Evolutionary conservation across 176 grass and related monocot species (phyloP).

Genomic region (Musa troglodytarum): DNA sequence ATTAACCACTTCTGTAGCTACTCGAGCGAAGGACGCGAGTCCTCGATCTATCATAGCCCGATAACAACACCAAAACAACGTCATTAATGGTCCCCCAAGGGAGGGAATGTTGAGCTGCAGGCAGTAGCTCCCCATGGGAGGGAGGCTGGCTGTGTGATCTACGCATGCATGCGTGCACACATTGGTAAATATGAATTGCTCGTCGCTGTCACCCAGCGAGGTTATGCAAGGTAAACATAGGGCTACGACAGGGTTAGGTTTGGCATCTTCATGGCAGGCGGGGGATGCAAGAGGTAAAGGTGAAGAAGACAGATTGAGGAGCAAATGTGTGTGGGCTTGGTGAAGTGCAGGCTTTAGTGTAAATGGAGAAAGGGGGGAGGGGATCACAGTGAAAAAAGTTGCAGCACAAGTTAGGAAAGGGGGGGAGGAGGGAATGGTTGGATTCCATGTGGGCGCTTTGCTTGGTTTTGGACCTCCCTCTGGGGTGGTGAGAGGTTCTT

Average conservation of each 20-base stretch:
- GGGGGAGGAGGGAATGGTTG: conserved; percentile 13
- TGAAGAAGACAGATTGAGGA: conserved; percentile 18
- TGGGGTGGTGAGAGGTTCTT: conserved; percentile 11
- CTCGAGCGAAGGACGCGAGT: background rate
- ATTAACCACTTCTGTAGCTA: too few species aligned
- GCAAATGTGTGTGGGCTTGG: conserved; percentile 30
- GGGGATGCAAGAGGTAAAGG: conserved; percentile 15
- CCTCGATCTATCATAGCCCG: background rate
- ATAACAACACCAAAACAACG: background rate
- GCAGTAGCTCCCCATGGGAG: background rate
- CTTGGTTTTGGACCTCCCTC: conserved; percentile 26
- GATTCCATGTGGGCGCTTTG: conserved; percentile 26
- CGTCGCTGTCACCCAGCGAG: too few species aligned
- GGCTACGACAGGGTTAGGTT: background rate
- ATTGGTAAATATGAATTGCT: background rate
- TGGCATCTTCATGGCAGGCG: background rate
- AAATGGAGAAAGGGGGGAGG: background rate
- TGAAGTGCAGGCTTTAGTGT: conserved; percentile 27
- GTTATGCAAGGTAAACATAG: too few species aligned
- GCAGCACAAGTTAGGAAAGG: conserved; percentile 9
- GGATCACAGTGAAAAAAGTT: conserved; percentile 6
- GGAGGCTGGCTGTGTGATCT: too few species aligned
- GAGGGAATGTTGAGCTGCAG: background rate
- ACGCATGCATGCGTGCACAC: background rate
- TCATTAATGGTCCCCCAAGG: background rate